A percentile compares a stretch with the other conserved stretches of the same genome.
These are phyloP conservation scores for Globisporangium irregulare DNA, from an alignment of 352 stramenopile genomes.

Conservation along the genomic window DNA sequence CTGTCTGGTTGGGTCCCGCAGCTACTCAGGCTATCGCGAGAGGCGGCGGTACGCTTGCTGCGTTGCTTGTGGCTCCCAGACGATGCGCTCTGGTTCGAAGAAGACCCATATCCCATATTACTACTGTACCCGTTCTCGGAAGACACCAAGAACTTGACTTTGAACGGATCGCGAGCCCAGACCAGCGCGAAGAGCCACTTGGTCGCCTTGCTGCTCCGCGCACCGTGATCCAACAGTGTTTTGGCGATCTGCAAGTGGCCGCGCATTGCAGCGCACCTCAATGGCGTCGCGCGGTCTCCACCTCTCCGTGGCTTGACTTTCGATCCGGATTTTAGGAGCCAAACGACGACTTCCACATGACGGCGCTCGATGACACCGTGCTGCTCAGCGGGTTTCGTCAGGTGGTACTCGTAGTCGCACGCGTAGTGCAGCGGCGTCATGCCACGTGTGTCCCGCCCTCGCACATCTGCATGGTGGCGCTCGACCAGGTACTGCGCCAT, in stretches of 20 bases:
- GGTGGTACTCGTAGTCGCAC: slow-evolving; percentile 26
- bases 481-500: slow-evolving; percentile 27
- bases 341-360: slow-evolving; percentile 27
- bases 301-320: slow-evolving; percentile 18
- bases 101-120: neutral
- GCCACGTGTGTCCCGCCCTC: slow-evolving; percentile 23
- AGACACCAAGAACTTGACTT: slow-evolving; percentile 34
- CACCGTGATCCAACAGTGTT: slow-evolving; percentile 32
- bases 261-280: slow-evolving; percentile 31
- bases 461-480: slow-evolving; percentile 20
- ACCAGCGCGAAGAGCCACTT: slow-evolving; percentile 24
- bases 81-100: neutral
- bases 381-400: slow-evolving; percentile 19
- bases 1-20: slow-evolving; percentile 11
- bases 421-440: slow-evolving; percentile 44
- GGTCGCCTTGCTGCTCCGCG: slow-evolving; percentile 15
- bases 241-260: slow-evolving; percentile 29
- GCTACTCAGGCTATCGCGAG: slow-evolving; percentile 12
- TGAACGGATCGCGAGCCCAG: slow-evolving; percentile 21
- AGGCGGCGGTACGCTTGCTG: neutral
- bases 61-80: slow-evolving; percentile 8
- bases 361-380: slow-evolving; percentile 9
- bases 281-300: slow-evolving; percentile 25
- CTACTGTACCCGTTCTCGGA: neutral
- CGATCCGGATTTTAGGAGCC: slow-evolving; percentile 22